Percentiles rank a stretch among this genome's conserved stretches.
Evolutionary conservation across 179 eudicot species (phyloP).

Genomic region (Pouteria campechiana): DNA sequence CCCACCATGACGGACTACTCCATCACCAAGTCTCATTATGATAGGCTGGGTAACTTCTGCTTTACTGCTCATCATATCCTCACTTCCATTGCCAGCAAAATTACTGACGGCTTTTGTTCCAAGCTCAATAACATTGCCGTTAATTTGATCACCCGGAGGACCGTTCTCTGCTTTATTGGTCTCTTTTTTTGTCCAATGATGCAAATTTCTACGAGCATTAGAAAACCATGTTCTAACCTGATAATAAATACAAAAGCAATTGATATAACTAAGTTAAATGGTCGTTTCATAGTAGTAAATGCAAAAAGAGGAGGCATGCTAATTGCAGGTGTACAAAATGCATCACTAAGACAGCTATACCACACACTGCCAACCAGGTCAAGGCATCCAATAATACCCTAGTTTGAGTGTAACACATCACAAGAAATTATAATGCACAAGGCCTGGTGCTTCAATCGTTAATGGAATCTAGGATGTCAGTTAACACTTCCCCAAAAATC

Average conservation of each 20-base stretch:
- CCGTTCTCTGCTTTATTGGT: constrained; percentile 21
- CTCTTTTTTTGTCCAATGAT: constrained; percentile 34
- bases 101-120: background rate
- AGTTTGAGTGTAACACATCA: background rate
- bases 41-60: too few relatives aligned
- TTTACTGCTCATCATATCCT: constrained; percentile 5
- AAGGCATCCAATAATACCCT: background rate
- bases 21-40: too few relatives aligned
- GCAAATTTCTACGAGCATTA: constrained; percentile 76
- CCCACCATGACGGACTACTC: too few relatives aligned
- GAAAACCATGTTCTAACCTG: constrained; percentile 86
- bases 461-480: too few relatives aligned
- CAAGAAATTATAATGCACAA: too few relatives aligned
- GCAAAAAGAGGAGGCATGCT: too few relatives aligned
- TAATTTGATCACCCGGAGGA: constrained; percentile 8
- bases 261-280: too few relatives aligned
- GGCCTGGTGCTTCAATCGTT: too few relatives aligned
- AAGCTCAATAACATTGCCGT: constrained; percentile 1
- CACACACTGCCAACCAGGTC: background rate
- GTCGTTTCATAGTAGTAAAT: too few relatives aligned
- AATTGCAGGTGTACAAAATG: too few relatives aligned
- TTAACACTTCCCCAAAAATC: too few relatives aligned
- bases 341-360: too few relatives aligned
- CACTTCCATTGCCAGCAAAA: constrained; percentile 11
- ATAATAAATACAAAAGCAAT: constrained; percentile 4